A percentile compares a stretch with the other conserved stretches of the same genome.
Conservation (phyloP, 2,329 filamentous ascomycete species). For the Dactylellina parvicollis region DNA sequence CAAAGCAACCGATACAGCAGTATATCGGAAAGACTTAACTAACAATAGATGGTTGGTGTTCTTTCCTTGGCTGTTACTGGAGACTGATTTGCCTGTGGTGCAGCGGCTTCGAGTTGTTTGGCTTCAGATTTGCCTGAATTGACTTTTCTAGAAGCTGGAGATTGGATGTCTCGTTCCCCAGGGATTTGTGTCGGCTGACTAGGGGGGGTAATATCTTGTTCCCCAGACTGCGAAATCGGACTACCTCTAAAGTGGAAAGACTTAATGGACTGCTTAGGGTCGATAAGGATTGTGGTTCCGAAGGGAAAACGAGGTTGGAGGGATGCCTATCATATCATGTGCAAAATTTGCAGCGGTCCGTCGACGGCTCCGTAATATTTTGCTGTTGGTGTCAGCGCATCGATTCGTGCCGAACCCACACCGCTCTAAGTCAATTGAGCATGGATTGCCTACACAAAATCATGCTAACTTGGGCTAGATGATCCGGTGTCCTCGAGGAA, state of each 20-base stretch:
- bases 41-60: constrained; percentile 22
- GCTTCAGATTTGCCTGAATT: constrained; percentile 44
- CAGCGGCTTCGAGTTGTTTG: constrained; percentile 3
- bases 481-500: constrained; percentile 15
- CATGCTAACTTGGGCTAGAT: constrained; percentile 39
- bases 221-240: constrained; percentile 55
- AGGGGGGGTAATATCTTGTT: constrained; percentile 41
- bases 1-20: constrained; percentile 29
- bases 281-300: constrained; percentile 52
- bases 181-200: constrained; percentile 47
- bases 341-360: constrained; percentile 52
- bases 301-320: constrained; percentile 32
- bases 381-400: constrained; percentile 48
- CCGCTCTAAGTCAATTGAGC: constrained; percentile 30
- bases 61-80: neutral
- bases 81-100: neutral
- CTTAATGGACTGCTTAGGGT: constrained; percentile 44
- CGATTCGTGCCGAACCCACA: constrained; percentile 54
- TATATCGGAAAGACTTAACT: constrained; percentile 54
- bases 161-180: constrained; percentile 44
- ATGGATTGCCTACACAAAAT: constrained; percentile 47
- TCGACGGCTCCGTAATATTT: constrained; percentile 35
- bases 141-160: constrained; percentile 53
- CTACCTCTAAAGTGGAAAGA: constrained; percentile 49
- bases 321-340: constrained; percentile 53